Percentiles rank a stretch among this genome's conserved stretches.
These are phyloP conservation scores for Lathyrus oleraceus DNA, from an alignment of 306 rosid species.

Conservation along the genomic window DNA sequence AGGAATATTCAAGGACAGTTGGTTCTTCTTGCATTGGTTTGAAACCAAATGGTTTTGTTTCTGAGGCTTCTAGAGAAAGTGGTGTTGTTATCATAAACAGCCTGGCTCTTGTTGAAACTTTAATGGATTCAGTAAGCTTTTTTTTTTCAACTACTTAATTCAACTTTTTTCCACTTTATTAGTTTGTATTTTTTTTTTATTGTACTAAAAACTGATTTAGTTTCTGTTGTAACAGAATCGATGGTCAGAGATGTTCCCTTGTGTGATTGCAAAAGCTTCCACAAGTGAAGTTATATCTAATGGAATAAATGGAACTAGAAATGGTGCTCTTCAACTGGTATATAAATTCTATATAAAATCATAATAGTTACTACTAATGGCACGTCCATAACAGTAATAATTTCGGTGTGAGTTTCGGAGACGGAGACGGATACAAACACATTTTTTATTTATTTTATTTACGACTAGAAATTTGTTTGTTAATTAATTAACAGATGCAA, in stretches of 20 bases:
- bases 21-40: conserved; percentile 73
- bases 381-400: too few species aligned
- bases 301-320: conserved; percentile 87
- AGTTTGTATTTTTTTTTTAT: neutral
- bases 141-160: neutral
- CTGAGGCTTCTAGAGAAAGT: conserved; percentile 84
- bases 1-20: conserved; percentile 66
- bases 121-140: conserved; percentile 80
- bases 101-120: conserved; percentile 84
- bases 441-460: neutral
- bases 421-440: too few species aligned
- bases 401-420: too few species aligned
- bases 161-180: neutral
- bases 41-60: conserved; percentile 77
- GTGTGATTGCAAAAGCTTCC: conserved; percentile 74
- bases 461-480: neutral
- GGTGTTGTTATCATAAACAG: conserved; percentile 91
- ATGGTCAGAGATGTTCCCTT: conserved; percentile 89
- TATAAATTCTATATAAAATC: neutral
- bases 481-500: conserved; percentile 56
- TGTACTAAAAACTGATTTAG: neutral
- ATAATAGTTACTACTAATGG: neutral
- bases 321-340: conserved; percentile 84
- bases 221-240: conserved; percentile 52
- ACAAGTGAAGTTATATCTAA: conserved; percentile 70